Base-by-base conservation (phyloP, 345 rosid species). In the Mercurialis annua region DNA sequence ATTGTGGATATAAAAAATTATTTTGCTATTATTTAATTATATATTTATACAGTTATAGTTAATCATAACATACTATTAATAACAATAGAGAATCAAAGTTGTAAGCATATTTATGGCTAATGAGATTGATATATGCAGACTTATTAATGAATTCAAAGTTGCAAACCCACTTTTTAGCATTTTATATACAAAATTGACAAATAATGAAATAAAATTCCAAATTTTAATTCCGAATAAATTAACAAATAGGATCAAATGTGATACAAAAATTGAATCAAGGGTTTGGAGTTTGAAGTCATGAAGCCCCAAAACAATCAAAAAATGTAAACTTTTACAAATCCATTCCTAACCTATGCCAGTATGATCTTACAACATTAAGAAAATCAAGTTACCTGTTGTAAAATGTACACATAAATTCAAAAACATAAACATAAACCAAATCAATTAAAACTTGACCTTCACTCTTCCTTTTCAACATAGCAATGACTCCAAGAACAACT, bases 401-500 rank as follows among this genome's bases (percentile, higher is more conserved):
- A 24, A 59, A 11, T 21, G 16, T 26, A 17, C 11, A 47, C 33
- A 73, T 2, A 14, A n/a, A n/a, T n/a, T n/a, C 26, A 34, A 51
- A 55, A 48, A 47, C 5, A 51, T 50, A 30, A 1, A 40, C 18
- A 29, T 33, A 50, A 55, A 38, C 40, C 40, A 40, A 9, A 72
- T 61, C 30, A n/a, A 51, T 40, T 71, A 7, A 26, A 27, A 15
- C 15, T 29, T 24, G 38, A 49, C 38, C 23, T 40, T 17, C 46
- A 3, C n/a, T 24, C 26, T 23, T 50, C 24, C 34, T 47, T 29
- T 46, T 82, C 75, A 86, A 31, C 76, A 57, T 57, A 84, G 74
- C 61, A 86, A 80, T 16, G 86, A 77, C 21, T 83, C 92, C 6
- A 90, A 59, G 50, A 81, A 84, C 18, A 77, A 71, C 17, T 80